A percentile compares a stretch with the other conserved stretches of the same genome.
Evolutionary conservation across 441 rosid species (phyloP).

Genomic region (Croton laevigatus): DNA sequence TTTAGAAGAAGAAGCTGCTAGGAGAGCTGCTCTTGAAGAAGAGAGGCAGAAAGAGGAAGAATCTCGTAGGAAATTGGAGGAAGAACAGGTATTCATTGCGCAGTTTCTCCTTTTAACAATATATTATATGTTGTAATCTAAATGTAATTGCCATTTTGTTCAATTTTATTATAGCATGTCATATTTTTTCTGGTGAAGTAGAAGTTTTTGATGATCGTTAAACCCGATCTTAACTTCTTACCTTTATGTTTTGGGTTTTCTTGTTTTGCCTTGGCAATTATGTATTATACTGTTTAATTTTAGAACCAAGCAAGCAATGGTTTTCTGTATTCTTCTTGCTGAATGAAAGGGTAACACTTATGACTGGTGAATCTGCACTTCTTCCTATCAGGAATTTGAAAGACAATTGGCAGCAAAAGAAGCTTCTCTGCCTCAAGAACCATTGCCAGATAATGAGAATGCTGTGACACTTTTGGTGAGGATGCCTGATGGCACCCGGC

Average conservation of each 20-base stretch:
- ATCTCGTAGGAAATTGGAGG: conserved; percentile 65
- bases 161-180: not conserved
- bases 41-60: conserved; percentile 73
- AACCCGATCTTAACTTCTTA: not conserved
- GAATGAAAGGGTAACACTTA: not conserved
- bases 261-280: not conserved
- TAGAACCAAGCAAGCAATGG: not conserved
- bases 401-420: conserved; percentile 82
- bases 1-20: conserved; percentile 70
- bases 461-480: conserved; percentile 82
- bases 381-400: conserved; percentile 64
- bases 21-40: conserved; percentile 72
- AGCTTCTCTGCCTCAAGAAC: conserved; percentile 87
- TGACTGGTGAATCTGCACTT: not conserved
- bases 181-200: not conserved
- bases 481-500: conserved; percentile 94
- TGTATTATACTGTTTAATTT: not conserved
- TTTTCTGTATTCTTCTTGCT: not conserved
- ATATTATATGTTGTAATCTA: not conserved
- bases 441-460: conserved; percentile 73
- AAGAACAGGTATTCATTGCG: conserved; percentile 61
- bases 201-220: not conserved
- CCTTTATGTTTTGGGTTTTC: not conserved
- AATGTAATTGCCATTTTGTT: not conserved
- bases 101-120: not conserved